phyloP scores from a whole-genome alignment of 192 early-diverging fungal genomes.

The Obelidium mucronatum region DNA sequence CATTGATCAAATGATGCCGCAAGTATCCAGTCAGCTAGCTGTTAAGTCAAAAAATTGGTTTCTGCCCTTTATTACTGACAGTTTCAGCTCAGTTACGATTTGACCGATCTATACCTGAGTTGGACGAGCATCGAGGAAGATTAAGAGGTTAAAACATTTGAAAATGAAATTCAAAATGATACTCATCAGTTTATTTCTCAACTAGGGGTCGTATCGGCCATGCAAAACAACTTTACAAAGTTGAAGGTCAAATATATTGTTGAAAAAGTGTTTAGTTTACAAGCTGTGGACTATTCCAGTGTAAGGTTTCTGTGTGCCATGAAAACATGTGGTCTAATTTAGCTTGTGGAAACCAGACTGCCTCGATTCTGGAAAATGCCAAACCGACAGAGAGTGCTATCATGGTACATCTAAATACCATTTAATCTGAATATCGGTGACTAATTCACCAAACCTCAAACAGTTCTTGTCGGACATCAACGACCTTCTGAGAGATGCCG shows the following conservation, averaged over 20 bases:
- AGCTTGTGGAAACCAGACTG: conserved; percentile 32
- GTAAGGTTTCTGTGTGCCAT: conserved; percentile 27
- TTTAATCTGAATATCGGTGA: conserved; percentile 5
- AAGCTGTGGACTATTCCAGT: conserved; percentile 54
- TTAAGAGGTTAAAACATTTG: too few species aligned
- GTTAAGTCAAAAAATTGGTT: conserved; percentile 50
- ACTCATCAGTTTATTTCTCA: neutral
- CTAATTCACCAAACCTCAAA: neutral
- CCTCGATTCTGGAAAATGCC: conserved; percentile 50
- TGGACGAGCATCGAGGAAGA: conserved; percentile 57
- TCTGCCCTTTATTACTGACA: neutral
- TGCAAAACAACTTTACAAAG: conserved; percentile 29
- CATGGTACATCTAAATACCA: conserved; percentile 26
- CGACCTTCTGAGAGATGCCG: conserved; percentile 5
- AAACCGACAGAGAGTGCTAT: conserved; percentile 48
- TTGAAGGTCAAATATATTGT: conserved; percentile 27
- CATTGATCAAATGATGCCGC: conserved; percentile 66
- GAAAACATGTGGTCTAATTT: conserved; percentile 12
- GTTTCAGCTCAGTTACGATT: conserved; percentile 62
- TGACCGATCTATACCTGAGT: conserved; percentile 81
- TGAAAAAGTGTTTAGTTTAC: conserved; percentile 50
- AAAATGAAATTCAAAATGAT: neutral
- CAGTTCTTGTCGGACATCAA: conserved; percentile 30
- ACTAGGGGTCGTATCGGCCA: conserved; percentile 19
- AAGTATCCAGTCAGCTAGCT: conserved; percentile 62